Evolutionary conservation across 2,329 filamentous ascomycete species (phyloP).

Genomic region (Ceratocystis cubensis): DNA sequence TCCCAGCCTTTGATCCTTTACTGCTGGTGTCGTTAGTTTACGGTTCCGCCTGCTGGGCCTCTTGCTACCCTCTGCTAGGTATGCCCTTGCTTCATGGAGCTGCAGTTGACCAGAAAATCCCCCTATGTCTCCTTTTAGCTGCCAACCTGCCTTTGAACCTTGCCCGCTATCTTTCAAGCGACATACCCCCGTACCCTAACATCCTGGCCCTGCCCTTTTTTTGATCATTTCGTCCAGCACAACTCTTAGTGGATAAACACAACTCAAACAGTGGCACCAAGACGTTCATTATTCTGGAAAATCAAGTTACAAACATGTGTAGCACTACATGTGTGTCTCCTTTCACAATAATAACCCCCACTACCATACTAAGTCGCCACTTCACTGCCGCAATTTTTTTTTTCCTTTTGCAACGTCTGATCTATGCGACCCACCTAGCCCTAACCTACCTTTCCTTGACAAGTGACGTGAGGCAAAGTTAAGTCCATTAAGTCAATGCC

Average conservation of each 20-base stretch:
- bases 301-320: background rate
- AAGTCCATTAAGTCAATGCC: background rate
- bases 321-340: background rate
- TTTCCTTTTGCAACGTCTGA: background rate
- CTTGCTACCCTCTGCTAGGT: background rate
- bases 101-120: background rate
- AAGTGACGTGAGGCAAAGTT: conserved; percentile 4
- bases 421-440: conserved; percentile 3
- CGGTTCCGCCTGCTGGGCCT: background rate
- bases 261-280: background rate
- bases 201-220: background rate
- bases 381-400: conserved; percentile 1
- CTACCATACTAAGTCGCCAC: background rate
- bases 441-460: background rate
- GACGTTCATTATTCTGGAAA: background rate
- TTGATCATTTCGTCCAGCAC: background rate
- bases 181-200: background rate
- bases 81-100: background rate
- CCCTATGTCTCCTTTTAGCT: background rate
- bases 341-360: background rate
- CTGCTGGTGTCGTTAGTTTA: background rate
- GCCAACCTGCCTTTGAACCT: conserved; percentile 1
- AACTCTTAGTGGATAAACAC: background rate
- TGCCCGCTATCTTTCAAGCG: background rate
- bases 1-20: background rate